Base-by-base conservation (phyloP, 208 protist species). In the Herpetomonas tarakana region DNA sequence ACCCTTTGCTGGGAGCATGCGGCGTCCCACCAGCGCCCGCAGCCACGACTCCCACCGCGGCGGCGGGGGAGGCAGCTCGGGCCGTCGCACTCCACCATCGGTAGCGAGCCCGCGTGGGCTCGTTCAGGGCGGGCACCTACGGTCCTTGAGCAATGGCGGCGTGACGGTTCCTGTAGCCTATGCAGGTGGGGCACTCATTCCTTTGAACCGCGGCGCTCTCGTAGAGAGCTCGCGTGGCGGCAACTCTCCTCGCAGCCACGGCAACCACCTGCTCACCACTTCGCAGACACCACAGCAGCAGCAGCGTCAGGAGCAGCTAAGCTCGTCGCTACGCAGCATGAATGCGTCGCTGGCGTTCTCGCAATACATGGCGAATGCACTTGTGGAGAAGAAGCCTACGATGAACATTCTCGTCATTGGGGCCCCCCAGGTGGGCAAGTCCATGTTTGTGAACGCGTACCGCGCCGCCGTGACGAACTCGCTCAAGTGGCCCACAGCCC, bases 391-490 rank as follows among this genome's bases (percentile, higher is more conserved):
- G 22, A 19, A 44, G 16, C 67, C 63, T 19, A 79, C 68, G 6
- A 83, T 86, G 78, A 81, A 84, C 68, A 65, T 94, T 11, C 71
- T 94, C n/a, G 76, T 94, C 9, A 28, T 94, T 41, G 88, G 88
- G 3, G 68, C 72, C 1, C 88, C 82, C 44, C 83, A 90, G 62
- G 81, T 84, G 46, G 88, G 88, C 19, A 94, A 94, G 50, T 91
- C 83, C 12, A 77, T 73, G 16, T 83, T 94, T 30, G 77, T 94
- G 58, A 94, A 94, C 62, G 63, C 67, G 27, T 91, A 85, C 47
- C 75, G 88, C 3, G 70, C 76, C 1, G 73, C 76, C 2, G 75
- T 89, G 31, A 85, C 74, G 29, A 76, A 74, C 27, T 76, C 74
- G 60, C 73, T 52, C 51, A 81, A 77, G 38, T 94, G 88, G 88